These are phyloP conservation scores for Talaromyces verruculosus DNA, from an alignment of 2,329 filamentous ascomycete genomes.

Conservation along the genomic window DNA sequence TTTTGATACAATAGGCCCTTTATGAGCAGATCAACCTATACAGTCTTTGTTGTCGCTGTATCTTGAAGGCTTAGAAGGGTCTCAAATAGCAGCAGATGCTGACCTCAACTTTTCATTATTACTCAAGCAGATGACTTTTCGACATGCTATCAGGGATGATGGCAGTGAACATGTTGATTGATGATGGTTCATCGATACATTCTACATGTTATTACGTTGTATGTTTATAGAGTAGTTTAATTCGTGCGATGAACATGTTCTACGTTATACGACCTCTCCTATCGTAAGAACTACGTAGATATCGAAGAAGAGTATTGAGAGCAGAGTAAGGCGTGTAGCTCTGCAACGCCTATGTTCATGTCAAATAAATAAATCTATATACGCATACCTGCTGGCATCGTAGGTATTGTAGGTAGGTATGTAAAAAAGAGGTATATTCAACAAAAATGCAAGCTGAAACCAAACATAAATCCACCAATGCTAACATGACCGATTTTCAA, in stretches of 20 bases:
- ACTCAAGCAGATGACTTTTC: background rate
- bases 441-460: background rate
- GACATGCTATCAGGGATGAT: background rate
- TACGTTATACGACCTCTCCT: background rate
- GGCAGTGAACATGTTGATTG: background rate
- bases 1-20: background rate
- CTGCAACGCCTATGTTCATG: background rate
- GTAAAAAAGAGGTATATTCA: background rate
- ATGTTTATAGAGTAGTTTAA: slow-evolving; percentile 1
- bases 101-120: background rate
- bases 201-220: background rate
- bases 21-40: background rate
- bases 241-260: background rate
- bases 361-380: background rate
- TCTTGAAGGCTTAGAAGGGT: background rate
- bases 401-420: background rate
- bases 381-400: background rate
- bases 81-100: background rate
- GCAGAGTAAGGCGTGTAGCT: background rate
- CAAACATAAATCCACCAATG: background rate
- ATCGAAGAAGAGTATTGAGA: background rate
- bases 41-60: too few species aligned
- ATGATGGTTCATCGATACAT: background rate
- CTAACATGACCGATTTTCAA: background rate
- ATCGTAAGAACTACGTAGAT: background rate